A percentile compares a stretch with the other conserved stretches of the same genome.
phyloP scores from a whole-genome alignment of 768 basidiomycete genomes.

The Nevesoporus exiguus region DNA sequence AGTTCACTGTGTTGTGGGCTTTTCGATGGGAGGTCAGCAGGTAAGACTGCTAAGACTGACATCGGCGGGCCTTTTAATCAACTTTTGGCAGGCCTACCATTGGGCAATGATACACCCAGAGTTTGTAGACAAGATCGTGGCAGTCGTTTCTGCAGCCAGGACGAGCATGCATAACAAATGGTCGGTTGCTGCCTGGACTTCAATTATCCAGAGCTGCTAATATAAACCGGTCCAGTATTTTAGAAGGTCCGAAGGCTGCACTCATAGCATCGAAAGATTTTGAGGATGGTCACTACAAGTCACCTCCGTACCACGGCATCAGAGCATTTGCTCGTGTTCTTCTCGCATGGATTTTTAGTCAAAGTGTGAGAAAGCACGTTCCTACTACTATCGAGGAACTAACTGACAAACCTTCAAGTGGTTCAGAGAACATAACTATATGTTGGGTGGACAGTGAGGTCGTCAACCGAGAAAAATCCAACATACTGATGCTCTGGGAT shows the following conservation, averaged over 20 bases:
- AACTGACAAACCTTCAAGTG: conserved; percentile 35
- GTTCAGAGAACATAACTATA: conserved; percentile 47
- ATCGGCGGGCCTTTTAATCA: not conserved
- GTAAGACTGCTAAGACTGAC: conserved; percentile 11
- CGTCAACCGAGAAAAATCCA: not conserved
- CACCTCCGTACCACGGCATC: conserved; percentile 43
- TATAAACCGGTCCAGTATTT: conserved; percentile 36
- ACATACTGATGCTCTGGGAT: not conserved
- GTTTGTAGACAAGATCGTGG: conserved; percentile 42
- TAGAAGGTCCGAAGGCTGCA: conserved; percentile 55
- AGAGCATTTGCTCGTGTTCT: conserved; percentile 53
- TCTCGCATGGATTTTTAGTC: conserved; percentile 53
- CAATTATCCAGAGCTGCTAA: not conserved
- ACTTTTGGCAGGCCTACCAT: conserved; percentile 42
- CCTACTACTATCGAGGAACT: conserved; percentile 71
- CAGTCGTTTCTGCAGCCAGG: conserved; percentile 50
- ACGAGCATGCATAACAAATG: conserved; percentile 55
- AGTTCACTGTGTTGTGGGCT: conserved; percentile 46
- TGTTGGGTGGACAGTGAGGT: conserved; percentile 38
- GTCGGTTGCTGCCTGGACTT: conserved; percentile 26
- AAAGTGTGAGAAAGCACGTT: conserved; percentile 55
- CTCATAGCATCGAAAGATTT: conserved; percentile 52
- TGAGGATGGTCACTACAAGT: conserved; percentile 48
- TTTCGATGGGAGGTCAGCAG: conserved; percentile 60
- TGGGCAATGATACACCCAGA: conserved; percentile 56